These are phyloP conservation scores for Crassisporium funariophilum DNA, from an alignment of 768 basidiomycete species.

Conservation along the genomic window DNA sequence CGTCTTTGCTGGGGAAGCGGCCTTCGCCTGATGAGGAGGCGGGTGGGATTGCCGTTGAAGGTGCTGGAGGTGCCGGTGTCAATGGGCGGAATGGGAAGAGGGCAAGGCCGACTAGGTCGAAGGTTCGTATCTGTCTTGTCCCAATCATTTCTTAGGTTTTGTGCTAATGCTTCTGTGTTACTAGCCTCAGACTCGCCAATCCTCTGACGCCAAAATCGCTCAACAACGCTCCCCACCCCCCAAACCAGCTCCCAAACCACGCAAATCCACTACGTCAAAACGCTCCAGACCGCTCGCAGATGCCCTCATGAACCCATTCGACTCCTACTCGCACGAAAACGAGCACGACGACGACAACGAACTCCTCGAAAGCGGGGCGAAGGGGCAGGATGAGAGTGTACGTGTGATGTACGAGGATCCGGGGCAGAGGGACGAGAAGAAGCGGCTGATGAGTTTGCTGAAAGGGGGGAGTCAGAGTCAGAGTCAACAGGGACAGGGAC, in stretches of 20 bases:
- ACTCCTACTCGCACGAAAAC: conserved; percentile 17
- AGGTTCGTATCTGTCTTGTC: conserved; percentile 23
- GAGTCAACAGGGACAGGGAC: conserved; percentile 5
- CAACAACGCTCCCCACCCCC: background rate
- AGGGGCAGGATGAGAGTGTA: conserved; percentile 45
- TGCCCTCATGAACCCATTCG: conserved; percentile 14
- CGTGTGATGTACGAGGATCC: conserved; percentile 73
- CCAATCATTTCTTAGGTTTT: background rate
- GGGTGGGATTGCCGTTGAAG: conserved; percentile 7
- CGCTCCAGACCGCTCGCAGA: too few species aligned
- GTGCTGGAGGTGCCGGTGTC: conserved; percentile 1
- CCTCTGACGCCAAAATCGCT: conserved; percentile 33
- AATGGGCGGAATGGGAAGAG: conserved; percentile 36
- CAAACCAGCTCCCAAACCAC: too few species aligned
- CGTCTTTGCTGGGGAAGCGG: conserved; percentile 70
- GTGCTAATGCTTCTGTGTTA: background rate
- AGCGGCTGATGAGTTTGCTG: conserved; percentile 57
- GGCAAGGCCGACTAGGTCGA: conserved; percentile 38
- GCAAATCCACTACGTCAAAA: too few species aligned
- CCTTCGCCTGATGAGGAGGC: conserved; percentile 45
- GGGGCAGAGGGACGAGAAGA: conserved; percentile 57
- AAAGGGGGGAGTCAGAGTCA: conserved; percentile 25
- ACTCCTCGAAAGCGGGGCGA: background rate
- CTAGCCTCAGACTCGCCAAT: conserved; percentile 42
- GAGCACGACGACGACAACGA: conserved; percentile 24